Evolutionary conservation across 129 eudicot genomes (phyloP).

Genomic region (Flaveria robusta): DNA sequence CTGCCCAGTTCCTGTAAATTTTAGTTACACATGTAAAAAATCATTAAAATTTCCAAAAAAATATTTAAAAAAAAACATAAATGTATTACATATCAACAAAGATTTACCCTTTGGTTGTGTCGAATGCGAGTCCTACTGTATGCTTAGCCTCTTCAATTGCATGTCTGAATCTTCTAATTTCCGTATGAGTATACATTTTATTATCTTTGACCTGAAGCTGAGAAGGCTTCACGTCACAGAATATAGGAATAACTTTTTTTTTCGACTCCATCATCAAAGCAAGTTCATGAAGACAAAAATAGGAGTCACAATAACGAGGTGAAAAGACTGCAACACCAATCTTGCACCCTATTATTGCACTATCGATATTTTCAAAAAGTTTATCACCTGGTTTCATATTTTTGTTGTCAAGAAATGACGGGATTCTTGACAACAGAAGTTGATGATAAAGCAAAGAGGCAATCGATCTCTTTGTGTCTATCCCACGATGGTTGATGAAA

Average conservation of each 20-base stretch:
- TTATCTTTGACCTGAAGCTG: conserved; percentile 49
- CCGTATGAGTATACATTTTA: conserved; percentile 31
- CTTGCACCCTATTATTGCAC: conserved; percentile 53
- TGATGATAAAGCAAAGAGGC: conserved; percentile 65
- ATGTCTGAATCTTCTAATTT: conserved; percentile 44
- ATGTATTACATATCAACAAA: background rate
- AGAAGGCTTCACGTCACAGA: conserved; percentile 84
- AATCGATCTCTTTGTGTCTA: conserved; percentile 62
- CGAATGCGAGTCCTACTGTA: conserved; percentile 70
- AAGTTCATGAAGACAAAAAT: conserved; percentile 81
- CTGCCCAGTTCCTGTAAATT: conserved; percentile 66
- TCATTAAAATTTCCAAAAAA: background rate
- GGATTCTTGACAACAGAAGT: conserved; percentile 45
- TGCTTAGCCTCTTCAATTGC: conserved; percentile 76
- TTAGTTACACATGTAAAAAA: background rate
- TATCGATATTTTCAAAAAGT: conserved; percentile 63
- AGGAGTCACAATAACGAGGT: conserved; percentile 70
- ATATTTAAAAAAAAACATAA: background rate
- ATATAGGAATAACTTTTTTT: conserved; percentile 73
- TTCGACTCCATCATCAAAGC: conserved; percentile 68
- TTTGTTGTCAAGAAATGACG: conserved; percentile 77
- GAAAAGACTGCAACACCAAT: conserved; percentile 75
- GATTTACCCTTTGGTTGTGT: conserved; percentile 61
- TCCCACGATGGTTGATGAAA: conserved; percentile 72
- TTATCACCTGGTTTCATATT: conserved; percentile 80